phyloP scores from a whole-genome alignment of 305 asterid species.

The Fraxinus paxiana region DNA sequence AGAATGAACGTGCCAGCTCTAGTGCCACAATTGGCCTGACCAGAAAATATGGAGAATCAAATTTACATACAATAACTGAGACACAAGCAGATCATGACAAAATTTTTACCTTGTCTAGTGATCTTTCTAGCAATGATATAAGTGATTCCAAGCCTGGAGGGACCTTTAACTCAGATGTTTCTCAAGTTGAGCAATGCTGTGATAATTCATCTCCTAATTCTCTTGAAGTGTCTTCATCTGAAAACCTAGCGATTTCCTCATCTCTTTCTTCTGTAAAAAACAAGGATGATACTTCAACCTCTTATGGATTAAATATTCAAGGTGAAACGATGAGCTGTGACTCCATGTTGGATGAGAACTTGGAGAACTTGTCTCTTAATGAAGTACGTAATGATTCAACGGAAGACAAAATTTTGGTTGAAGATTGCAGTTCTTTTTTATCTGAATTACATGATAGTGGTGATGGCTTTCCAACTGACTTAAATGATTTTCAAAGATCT shows the following conservation, averaged over 20 bases:
- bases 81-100: slow-evolving; percentile 24
- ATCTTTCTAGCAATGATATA: slow-evolving; percentile 21
- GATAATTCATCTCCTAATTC: slow-evolving; percentile 18
- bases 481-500: slow-evolving; percentile 20
- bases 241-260: slow-evolving; percentile 11
- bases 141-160: slow-evolving; percentile 16
- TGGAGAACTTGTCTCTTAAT: slow-evolving; percentile 41
- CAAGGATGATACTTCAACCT: slow-evolving; percentile 19
- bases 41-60: slow-evolving; percentile 25
- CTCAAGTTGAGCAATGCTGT: slow-evolving; percentile 24
- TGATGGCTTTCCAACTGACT: slow-evolving; percentile 34
- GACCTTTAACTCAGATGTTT: slow-evolving; percentile 20
- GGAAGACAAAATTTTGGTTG: slow-evolving; percentile 28
- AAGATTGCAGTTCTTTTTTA: slow-evolving; percentile 42
- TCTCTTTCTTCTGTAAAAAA: slow-evolving; percentile 31
- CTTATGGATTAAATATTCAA: slow-evolving; percentile 20
- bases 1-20: neutral
- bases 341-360: slow-evolving; percentile 37
- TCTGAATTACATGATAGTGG: slow-evolving; percentile 47
- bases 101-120: slow-evolving; percentile 4
- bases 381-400: slow-evolving; percentile 31
- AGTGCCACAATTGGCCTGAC: slow-evolving; percentile 7
- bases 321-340: slow-evolving; percentile 28
- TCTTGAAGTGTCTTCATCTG: slow-evolving; percentile 26
- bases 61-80: slow-evolving; percentile 16